A percentile compares a stretch with the other conserved stretches of the same genome.
Conservation (phyloP, 2,329 filamentous ascomycete species). For the Scytalidium lignicola region DNA sequence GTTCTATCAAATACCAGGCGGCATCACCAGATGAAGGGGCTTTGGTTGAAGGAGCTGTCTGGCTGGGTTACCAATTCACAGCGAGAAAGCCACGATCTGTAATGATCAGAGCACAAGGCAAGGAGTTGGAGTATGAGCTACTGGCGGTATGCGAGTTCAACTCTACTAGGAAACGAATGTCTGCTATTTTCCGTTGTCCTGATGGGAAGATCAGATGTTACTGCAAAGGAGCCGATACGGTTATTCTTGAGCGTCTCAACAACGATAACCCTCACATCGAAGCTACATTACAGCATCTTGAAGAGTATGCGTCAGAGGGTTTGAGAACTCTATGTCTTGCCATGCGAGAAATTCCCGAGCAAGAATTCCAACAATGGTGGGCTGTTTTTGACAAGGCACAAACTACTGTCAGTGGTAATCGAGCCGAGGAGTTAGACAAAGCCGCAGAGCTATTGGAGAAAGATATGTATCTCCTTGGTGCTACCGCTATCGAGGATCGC, state of each 20-base stretch:
- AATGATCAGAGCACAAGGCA: constrained; percentile 70
- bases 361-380: constrained; percentile 84
- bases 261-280: constrained; percentile 84
- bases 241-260: constrained; percentile 86
- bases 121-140: constrained; percentile 78
- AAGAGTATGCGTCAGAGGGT: constrained; percentile 96
- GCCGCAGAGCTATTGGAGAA: constrained; percentile 93
- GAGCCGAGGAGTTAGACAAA: constrained; percentile 93
- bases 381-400: constrained; percentile 80
- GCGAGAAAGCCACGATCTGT: constrained; percentile 87
- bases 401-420: constrained; percentile 87
- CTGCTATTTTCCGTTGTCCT: constrained; percentile 91
- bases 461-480: constrained; percentile 84
- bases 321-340: constrained; percentile 90
- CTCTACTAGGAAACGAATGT: constrained; percentile 96
- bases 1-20: constrained; percentile 92
- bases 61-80: constrained; percentile 82
- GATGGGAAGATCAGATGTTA: constrained; percentile 93
- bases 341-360: constrained; percentile 86
- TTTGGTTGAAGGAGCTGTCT: constrained; percentile 84
- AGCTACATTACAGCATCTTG: constrained; percentile 86
- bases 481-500: constrained; percentile 95
- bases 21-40: constrained; percentile 96
- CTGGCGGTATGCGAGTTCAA: constrained; percentile 99
- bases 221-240: constrained; percentile 95